phyloP scores from a whole-genome alignment of 331 rosid species.

The Phaseolus coccineus region DNA sequence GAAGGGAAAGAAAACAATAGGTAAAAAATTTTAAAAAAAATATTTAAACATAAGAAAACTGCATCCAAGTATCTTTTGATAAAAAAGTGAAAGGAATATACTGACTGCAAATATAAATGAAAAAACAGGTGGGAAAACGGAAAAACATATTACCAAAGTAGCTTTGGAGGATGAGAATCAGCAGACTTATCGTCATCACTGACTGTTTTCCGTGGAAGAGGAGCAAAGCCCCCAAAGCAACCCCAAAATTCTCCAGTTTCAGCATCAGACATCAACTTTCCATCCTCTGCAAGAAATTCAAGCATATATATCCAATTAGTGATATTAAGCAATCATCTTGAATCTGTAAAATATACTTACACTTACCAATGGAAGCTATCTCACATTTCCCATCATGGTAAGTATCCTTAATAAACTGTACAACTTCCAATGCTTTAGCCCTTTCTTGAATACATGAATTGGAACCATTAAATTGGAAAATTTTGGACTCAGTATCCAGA shows the following conservation, averaged over 20 bases:
- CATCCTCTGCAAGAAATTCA: constrained; percentile 81
- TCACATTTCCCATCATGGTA: constrained; percentile 97
- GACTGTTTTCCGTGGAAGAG: constrained; percentile 88
- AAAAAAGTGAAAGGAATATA: constrained; percentile 21
- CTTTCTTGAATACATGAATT: constrained; percentile 98
- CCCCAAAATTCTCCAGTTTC: constrained; percentile 98
- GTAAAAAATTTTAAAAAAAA: constrained; percentile 21
- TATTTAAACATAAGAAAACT: constrained; percentile 1
- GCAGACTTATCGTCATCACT: constrained; percentile 64
- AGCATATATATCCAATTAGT: constrained; percentile 46
- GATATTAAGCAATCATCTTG: constrained; percentile 35
- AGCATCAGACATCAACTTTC: constrained; percentile 96
- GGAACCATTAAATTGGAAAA: constrained; percentile 95
- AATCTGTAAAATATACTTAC: constrained; percentile 39
- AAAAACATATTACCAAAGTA: constrained; percentile 72
- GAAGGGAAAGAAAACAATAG: constrained; percentile 30
- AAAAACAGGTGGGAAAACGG: constrained; percentile 39
- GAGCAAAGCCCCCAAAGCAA: constrained; percentile 99
- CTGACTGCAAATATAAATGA: constrained; percentile 15
- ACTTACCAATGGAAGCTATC: constrained; percentile 96
- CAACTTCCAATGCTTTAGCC: constrained; percentile 99
- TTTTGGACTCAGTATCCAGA: constrained; percentile 90
- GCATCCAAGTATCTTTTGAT: constrained; percentile 24
- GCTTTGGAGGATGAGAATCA: constrained; percentile 71
- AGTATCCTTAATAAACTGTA: constrained; percentile 89